Base-by-base conservation (phyloP, 139 green algal genomes). In the Coelastrella sp. region DNA sequence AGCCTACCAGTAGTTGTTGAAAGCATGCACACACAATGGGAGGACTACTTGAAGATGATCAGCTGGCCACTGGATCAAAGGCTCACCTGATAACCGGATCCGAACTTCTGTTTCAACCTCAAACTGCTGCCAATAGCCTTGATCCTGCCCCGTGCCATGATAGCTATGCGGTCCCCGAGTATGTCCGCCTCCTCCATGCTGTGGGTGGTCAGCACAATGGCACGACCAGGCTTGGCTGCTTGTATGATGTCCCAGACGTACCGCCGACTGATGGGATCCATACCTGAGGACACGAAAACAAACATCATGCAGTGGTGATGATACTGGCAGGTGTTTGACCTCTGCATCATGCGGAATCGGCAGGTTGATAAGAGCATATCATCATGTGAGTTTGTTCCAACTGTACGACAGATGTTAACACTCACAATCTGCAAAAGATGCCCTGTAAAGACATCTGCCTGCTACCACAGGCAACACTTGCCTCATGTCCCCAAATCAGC, bases 181-280 rank as follows among this genome's bases (percentile, higher is more conserved):
- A 99, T 97, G 92, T 99, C 98, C 9, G 98, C 98, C 93, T 99
- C 97, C 94, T 99, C 97, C 98, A 99, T 99, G 75, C 78, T 95
- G 95, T 99, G 98, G 8, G 98, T 99, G 35, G 98, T 99, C 74
- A 99, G 94, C 59, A 99, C 92, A 68, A 98, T 96, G 84, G 96
- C 97, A 7, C 96, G 94, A 7, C 93, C 93, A 6, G 80, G 8
- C 93, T 97, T 96, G 24, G 95, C 94, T 35, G 89, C 91, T 92
- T 97, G 93, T 87, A 99, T 97, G 89, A 98, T 97, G 93, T 98
- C 97, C 98, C 98, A 99, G 89, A 99, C 95, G 70, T 97, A 96
- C 10, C 98, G 94, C 8, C 98, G 93, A 20, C 91, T 95, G 87
- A 98, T 96, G 17, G 96, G 96, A 88, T 98, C 94, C 96, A 89